A percentile compares a stretch with the other conserved stretches of the same genome.
These are phyloP conservation scores for Penicillium bialowiezense DNA, from an alignment of 495 filamentous ascomycete species.

Conservation along the genomic window DNA sequence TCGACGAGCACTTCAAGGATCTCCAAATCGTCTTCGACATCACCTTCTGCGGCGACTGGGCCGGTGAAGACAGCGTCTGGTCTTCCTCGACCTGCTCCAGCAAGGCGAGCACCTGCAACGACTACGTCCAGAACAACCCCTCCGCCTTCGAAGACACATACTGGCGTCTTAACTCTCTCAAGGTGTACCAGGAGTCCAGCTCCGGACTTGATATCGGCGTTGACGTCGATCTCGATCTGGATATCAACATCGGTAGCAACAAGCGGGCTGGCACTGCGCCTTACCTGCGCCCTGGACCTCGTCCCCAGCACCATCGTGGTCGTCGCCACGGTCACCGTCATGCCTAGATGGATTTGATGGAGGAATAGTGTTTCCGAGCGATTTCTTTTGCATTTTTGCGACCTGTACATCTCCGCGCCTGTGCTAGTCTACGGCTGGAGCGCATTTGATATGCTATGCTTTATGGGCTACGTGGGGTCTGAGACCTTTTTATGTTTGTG, in stretches of 20 bases:
- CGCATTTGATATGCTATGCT: slow-evolving; percentile 1
- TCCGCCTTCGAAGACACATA: slow-evolving; percentile 58
- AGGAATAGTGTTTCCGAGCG: not conserved
- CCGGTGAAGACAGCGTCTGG: slow-evolving; percentile 43
- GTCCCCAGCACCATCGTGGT: slow-evolving; percentile 10
- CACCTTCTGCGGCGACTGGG: slow-evolving; percentile 67
- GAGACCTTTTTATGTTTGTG: slow-evolving; percentile 1
- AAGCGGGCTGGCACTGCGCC: not conserved
- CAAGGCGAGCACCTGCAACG: slow-evolving; percentile 51
- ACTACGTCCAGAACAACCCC: slow-evolving; percentile 62
- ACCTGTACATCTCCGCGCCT: not conserved
- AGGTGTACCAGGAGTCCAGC: slow-evolving; percentile 50
- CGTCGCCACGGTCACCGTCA: not conserved
- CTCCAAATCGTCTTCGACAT: slow-evolving; percentile 68
- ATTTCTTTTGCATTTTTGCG: not conserved
- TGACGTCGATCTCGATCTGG: not conserved
- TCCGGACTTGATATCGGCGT: not conserved
- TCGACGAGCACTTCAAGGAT: slow-evolving; percentile 57
- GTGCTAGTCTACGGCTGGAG: slow-evolving; percentile 2
- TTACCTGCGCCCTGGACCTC: slow-evolving; percentile 4
- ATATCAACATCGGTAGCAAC: not conserved
- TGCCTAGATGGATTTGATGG: not conserved
- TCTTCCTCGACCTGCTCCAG: slow-evolving; percentile 25
- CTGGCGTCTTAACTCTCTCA: slow-evolving; percentile 65
- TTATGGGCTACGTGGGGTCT: not conserved